Conservation (phyloP, 306 rosid genomes). For the Dryas octopetala region DNA sequence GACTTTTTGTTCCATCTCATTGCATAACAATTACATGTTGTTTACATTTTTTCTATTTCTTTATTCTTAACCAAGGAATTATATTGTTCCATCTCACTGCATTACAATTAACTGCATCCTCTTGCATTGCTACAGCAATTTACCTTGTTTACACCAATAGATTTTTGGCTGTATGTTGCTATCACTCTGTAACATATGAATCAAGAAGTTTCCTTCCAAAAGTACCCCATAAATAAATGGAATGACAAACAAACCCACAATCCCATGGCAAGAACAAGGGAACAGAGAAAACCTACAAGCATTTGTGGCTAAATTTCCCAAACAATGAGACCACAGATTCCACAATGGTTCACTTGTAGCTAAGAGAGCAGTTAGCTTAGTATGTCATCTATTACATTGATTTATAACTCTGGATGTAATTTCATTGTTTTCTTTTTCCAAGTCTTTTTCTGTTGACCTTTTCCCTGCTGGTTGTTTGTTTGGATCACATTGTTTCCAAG, state of each 20-base stretch:
- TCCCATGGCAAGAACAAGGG: constrained; percentile 7
- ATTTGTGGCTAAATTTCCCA: constrained; percentile 35
- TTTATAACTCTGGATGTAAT: constrained; percentile 43
- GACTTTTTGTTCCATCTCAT: no score
- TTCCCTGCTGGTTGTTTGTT: constrained; percentile 51
- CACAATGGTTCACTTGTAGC: constrained; percentile 44
- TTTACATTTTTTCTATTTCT: no score
- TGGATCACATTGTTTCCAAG: constrained; percentile 42
- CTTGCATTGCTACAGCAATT: no score
- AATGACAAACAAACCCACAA: neutral
- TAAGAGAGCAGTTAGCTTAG: constrained; percentile 52
- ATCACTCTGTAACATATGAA: neutral
- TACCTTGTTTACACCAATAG: neutral
- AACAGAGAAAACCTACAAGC: constrained; percentile 30
- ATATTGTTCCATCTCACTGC: no score
- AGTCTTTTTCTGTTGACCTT: constrained; percentile 52
- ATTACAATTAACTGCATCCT: no score
- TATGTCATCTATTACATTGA: constrained; percentile 37
- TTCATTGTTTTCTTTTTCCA: constrained; percentile 46
- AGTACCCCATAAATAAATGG: neutral
- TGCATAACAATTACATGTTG: no score
- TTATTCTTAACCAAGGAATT: no score
- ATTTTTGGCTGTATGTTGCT: neutral
- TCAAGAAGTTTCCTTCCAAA: neutral
- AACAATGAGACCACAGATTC: constrained; percentile 35